These are phyloP conservation scores for Heliamphora pulchella DNA, from an alignment of 179 eudicot genomes.

Conservation along the genomic window DNA sequence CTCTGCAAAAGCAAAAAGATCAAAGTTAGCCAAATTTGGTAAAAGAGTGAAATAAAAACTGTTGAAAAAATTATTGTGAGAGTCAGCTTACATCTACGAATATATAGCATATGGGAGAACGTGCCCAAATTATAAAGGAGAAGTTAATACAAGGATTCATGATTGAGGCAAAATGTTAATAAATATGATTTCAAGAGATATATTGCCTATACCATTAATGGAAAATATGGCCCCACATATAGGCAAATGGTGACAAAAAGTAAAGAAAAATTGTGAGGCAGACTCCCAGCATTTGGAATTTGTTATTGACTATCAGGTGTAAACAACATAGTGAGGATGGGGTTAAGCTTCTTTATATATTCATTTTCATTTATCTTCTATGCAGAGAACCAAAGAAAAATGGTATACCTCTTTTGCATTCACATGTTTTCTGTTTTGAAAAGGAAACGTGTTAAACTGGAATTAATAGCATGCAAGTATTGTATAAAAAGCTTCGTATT, in stretches of 20 bases:
- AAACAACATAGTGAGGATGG: background rate
- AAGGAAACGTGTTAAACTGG: background rate
- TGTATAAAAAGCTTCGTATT: background rate
- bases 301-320: background rate
- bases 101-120: background rate
- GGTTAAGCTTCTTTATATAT: background rate
- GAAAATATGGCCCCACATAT: too few relatives aligned
- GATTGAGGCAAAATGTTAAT: background rate
- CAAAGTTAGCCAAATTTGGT: slow-evolving; percentile 3
- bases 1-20: slow-evolving; percentile 40
- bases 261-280: background rate
- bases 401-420: background rate
- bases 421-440: background rate
- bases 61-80: background rate
- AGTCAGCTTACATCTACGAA: background rate
- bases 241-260: background rate
- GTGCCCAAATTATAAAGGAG: background rate
- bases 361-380: background rate
- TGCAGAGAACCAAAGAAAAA: background rate
- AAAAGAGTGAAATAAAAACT: background rate
- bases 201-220: too few relatives aligned
- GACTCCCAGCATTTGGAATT: background rate
- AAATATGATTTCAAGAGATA: background rate
- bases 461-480: background rate
- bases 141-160: background rate